Conservation (phyloP, 23 red algal species). For the Gracilariopsis chorda region DNA sequence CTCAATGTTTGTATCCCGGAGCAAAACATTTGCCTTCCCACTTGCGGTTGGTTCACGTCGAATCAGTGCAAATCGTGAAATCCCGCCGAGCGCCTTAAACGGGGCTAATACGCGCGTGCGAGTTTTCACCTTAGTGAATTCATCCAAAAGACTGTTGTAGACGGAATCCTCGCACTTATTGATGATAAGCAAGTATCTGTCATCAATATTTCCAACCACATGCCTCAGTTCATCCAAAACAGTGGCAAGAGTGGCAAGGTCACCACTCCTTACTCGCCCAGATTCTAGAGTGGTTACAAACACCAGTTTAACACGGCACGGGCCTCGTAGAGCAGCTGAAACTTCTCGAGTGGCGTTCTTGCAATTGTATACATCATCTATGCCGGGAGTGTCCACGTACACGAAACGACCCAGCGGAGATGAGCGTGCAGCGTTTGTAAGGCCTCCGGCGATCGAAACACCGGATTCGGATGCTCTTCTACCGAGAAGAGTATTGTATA, state of each 20-base stretch:
- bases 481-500: slow-evolving; percentile 9
- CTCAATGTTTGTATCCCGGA: not conserved
- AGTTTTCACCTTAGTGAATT: not conserved
- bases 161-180: not conserved
- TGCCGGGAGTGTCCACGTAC: slow-evolving; percentile 7
- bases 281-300: not conserved
- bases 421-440: not conserved
- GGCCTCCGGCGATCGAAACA: not conserved
- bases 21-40: not conserved
- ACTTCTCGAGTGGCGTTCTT: not conserved
- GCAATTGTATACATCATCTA: not conserved
- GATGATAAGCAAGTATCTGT: not conserved
- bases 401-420: not conserved
- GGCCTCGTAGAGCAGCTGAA: not conserved
- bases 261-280: not conserved
- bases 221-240: not conserved
- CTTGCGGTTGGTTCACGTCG: not conserved
- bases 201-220: not conserved
- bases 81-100: not conserved
- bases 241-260: not conserved
- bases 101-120: not conserved
- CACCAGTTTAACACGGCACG: not conserved
- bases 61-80: not conserved
- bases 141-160: not conserved
- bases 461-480: not conserved